Conservation (phyloP, 306 rosid species). For the Senna tora region DNA sequence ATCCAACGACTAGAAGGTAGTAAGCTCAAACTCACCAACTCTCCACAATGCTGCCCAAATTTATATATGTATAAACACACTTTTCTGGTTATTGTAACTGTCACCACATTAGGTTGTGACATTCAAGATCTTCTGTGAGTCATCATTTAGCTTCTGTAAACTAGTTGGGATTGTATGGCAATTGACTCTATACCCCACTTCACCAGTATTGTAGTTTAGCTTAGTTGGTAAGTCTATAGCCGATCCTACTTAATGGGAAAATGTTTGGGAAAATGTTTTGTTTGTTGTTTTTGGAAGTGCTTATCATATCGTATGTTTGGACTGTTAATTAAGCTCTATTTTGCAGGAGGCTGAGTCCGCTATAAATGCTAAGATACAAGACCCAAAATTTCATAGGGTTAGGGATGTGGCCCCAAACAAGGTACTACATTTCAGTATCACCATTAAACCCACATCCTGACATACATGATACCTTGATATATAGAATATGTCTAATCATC, state of each 20-base stretch:
- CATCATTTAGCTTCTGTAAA: slow-evolving; percentile 2
- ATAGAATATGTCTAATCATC: not conserved
- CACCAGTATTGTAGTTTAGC: not conserved
- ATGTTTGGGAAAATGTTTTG: too few relatives aligned
- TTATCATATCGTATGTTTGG: not conserved
- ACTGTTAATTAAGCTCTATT: slow-evolving; percentile 27
- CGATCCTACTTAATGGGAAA: too few relatives aligned
- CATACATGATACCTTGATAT: not conserved
- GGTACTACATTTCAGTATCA: slow-evolving; percentile 49
- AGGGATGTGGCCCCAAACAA: slow-evolving; percentile 98
- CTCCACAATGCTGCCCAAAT: too few relatives aligned
- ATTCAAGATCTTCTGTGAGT: slow-evolving; percentile 18
- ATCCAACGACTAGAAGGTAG: too few relatives aligned
- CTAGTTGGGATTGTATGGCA: slow-evolving; percentile 20
- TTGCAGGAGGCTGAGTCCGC: slow-evolving; percentile 87
- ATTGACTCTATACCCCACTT: not conserved
- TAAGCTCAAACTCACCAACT: too few relatives aligned
- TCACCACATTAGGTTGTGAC: slow-evolving; percentile 4
- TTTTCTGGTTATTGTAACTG: slow-evolving; percentile 1
- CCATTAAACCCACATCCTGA: not conserved
- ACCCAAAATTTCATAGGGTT: slow-evolving; percentile 75
- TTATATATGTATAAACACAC: too few relatives aligned
- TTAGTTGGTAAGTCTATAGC: not conserved
- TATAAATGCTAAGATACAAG: slow-evolving; percentile 62
- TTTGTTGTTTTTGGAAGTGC: not conserved